Evolutionary conservation across 1,284 basidiomycete genomes (phyloP).

Genomic region (Mycosarcoma maydis): DNA sequence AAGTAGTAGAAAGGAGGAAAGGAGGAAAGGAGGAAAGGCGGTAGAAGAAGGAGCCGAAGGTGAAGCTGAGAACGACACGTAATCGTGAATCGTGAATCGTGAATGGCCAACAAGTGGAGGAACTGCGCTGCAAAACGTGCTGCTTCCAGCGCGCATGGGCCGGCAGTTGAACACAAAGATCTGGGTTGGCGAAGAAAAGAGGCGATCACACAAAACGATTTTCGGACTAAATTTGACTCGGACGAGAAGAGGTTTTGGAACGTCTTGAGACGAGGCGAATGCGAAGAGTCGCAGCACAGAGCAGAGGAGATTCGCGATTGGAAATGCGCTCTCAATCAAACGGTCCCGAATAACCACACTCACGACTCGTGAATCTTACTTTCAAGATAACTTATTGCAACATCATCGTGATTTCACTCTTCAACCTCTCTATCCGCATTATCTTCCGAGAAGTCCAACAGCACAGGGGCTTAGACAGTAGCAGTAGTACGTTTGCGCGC

Average conservation of each 20-base stretch:
- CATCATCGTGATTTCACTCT: not conserved
- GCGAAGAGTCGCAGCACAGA: constrained; percentile 28
- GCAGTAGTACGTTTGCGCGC: not conserved
- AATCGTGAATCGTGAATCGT: too few species aligned
- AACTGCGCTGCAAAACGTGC: too few species aligned
- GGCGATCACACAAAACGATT: constrained; percentile 14
- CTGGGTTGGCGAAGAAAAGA: constrained; percentile 3
- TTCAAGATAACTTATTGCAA: constrained; percentile 3
- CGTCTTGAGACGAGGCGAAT: constrained; percentile 11
- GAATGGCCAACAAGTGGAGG: too few species aligned
- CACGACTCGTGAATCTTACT: too few species aligned
- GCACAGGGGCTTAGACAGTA: not conserved
- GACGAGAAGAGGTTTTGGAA: constrained; percentile 15
- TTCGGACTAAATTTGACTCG: constrained; percentile 2
- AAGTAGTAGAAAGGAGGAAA: too few species aligned
- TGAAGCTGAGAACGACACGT: constrained; percentile 3
- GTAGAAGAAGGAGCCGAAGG: not conserved
- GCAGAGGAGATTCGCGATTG: too few species aligned
- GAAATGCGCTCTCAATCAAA: not conserved
- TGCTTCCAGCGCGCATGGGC: constrained; percentile 16
- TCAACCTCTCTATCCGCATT: not conserved
- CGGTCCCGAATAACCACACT: not conserved
- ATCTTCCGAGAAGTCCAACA: not conserved
- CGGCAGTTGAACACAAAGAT: too few species aligned
- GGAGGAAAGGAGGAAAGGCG: not conserved